These are phyloP conservation scores for Phyllosticta paracitricarpa DNA, from an alignment of 2,329 filamentous ascomycete genomes.

Conservation along the genomic window DNA sequence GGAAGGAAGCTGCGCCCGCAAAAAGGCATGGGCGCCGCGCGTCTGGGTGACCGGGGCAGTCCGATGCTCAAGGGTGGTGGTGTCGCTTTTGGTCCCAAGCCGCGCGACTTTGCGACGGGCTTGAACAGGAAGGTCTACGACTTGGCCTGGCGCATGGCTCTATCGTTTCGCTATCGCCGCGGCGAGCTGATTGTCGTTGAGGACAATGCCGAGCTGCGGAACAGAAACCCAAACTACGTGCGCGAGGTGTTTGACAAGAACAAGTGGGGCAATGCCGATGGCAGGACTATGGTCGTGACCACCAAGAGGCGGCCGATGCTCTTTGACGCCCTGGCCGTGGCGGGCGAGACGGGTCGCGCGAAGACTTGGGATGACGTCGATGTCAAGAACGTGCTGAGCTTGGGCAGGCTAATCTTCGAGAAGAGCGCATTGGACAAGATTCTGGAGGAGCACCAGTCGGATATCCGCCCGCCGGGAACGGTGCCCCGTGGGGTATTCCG, in stretches of 20 bases:
- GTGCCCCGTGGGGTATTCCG: too few relatives aligned
- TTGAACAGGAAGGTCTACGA: constrained; percentile 89
- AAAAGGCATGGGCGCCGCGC: constrained; percentile 75
- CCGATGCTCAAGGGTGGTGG: constrained; percentile 78
- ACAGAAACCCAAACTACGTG: constrained; percentile 54
- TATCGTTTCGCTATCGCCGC: constrained; percentile 80
- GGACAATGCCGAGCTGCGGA: constrained; percentile 61
- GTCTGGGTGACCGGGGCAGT: constrained; percentile 69
- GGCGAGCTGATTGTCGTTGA: constrained; percentile 83
- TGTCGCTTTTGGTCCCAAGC: constrained; percentile 81
- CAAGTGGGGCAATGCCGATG: constrained; percentile 34
- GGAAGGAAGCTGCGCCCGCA: constrained; percentile 73
- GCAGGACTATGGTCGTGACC: constrained; percentile 10
- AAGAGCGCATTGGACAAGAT: constrained; percentile 66
- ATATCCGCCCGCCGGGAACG: neutral
- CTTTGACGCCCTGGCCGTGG: constrained; percentile 48
- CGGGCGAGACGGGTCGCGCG: constrained; percentile 47
- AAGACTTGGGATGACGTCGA: constrained; percentile 71
- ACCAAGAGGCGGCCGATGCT: constrained; percentile 19
- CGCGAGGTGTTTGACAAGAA: constrained; percentile 61
- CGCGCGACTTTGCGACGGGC: constrained; percentile 77
- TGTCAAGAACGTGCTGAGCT: constrained; percentile 87
- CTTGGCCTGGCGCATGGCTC: constrained; percentile 84
- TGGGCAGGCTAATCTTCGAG: constrained; percentile 79
- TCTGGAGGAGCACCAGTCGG: constrained; percentile 54